Conservation (phyloP, 805 yeast species). For the Metschnikowia drakensbergensis region DNA sequence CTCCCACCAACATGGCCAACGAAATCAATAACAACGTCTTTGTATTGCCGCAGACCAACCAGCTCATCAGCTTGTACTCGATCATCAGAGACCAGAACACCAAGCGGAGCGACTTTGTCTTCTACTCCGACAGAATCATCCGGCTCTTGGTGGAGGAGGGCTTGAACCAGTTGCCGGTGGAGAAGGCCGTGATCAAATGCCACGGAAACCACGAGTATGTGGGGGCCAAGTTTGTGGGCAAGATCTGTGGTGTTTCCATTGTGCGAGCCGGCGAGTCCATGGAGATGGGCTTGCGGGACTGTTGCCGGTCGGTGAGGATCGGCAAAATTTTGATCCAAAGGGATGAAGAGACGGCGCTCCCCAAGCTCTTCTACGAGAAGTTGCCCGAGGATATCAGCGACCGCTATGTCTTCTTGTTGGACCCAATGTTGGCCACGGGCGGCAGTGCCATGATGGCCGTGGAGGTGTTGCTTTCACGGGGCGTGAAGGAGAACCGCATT, state of each 20-base stretch:
- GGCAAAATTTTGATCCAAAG: slow-evolving; percentile 97
- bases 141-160: slow-evolving; percentile 94
- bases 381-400: slow-evolving; percentile 88
- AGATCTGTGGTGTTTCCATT: slow-evolving; percentile 96
- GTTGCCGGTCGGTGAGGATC: slow-evolving; percentile 92
- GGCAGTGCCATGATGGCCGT: slow-evolving; percentile 98
- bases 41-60: slow-evolving; percentile 83
- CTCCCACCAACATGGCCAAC: slow-evolving; percentile 15
- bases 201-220: slow-evolving; percentile 68
- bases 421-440: slow-evolving; percentile 98
- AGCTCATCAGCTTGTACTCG: slow-evolving; percentile 80
- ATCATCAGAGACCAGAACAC: slow-evolving; percentile 83
- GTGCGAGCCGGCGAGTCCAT: slow-evolving; percentile 98
- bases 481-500: slow-evolving; percentile 84
- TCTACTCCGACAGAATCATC: slow-evolving; percentile 92
- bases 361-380: slow-evolving; percentile 89
- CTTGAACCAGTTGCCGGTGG: slow-evolving; percentile 89
- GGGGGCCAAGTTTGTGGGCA: slow-evolving; percentile 83
- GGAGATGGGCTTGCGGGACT: slow-evolving; percentile 98
- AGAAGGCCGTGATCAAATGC: slow-evolving; percentile 60
- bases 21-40: slow-evolving; percentile 51
- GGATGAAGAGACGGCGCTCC: slow-evolving; percentile 95
- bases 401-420: slow-evolving; percentile 85
- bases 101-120: slow-evolving; percentile 86
- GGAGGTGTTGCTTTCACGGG: slow-evolving; percentile 80